These are phyloP conservation scores for Dalechampia spathulata DNA, from an alignment of 441 rosid species.

Conservation along the genomic window DNA sequence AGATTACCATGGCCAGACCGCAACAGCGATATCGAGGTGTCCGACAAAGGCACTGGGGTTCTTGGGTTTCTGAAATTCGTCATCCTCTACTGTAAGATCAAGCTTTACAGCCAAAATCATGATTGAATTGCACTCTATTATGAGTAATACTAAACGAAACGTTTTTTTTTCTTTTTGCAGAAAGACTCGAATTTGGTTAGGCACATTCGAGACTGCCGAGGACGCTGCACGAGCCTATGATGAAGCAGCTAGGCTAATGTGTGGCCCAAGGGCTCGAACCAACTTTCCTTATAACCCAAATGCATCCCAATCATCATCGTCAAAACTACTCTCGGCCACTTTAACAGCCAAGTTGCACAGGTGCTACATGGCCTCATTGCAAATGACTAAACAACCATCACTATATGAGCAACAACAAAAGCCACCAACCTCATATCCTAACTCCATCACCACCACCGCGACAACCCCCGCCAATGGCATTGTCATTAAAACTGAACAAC, in stretches of 20 bases:
- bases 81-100: slow-evolving; percentile 76
- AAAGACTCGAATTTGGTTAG: slow-evolving; percentile 96
- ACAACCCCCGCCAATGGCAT: slow-evolving; percentile 15
- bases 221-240: slow-evolving; percentile 95
- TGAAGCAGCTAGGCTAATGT: slow-evolving; percentile 96
- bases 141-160: slow-evolving; percentile 5
- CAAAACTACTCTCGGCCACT: slow-evolving; percentile 88
- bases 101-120: background rate
- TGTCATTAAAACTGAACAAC: slow-evolving; percentile 19
- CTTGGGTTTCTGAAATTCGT: slow-evolving; percentile 99
- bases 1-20: slow-evolving; percentile 63
- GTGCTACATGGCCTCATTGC: slow-evolving; percentile 89
- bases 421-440: slow-evolving; percentile 17
- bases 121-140: background rate
- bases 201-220: slow-evolving; percentile 95
- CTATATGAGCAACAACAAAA: slow-evolving; percentile 21
- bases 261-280: slow-evolving; percentile 87
- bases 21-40: slow-evolving; percentile 95
- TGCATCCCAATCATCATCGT: slow-evolving; percentile 62
- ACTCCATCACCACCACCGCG: background rate
- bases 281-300: slow-evolving; percentile 85
- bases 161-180: slow-evolving; percentile 27
- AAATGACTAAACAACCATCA: slow-evolving; percentile 49
- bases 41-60: slow-evolving; percentile 98
- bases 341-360: slow-evolving; percentile 82